These are phyloP conservation scores for Lichtheimia corymbifera DNA, from an alignment of 371 early-diverging fungal genomes.

Conservation along the genomic window DNA sequence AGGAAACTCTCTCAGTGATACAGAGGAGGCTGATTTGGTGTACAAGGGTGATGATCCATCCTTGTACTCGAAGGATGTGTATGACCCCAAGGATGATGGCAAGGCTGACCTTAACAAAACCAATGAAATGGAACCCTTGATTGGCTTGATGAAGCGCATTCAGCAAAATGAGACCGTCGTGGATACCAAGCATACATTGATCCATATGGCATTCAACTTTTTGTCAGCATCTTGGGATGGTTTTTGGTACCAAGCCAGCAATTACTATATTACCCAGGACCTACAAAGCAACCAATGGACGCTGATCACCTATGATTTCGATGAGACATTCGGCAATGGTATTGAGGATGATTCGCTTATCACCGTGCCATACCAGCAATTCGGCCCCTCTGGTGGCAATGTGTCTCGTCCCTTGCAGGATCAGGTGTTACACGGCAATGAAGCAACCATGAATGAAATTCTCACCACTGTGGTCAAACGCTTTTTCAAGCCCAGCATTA, in stretches of 20 bases:
- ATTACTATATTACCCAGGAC: constrained; percentile 57
- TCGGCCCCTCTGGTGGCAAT: constrained; percentile 32
- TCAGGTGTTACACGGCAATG: constrained; percentile 38
- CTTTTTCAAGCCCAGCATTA: constrained; percentile 56
- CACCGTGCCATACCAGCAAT: constrained; percentile 39
- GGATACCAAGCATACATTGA: constrained; percentile 35
- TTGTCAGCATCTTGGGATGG: constrained; percentile 51
- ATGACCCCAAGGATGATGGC: constrained; percentile 33
- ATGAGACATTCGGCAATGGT: constrained; percentile 53
- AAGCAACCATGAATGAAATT: constrained; percentile 40
- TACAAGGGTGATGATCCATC: constrained; percentile 36
- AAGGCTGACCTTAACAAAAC: constrained; percentile 17
- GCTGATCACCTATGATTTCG: constrained; percentile 58
- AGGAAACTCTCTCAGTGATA: constrained; percentile 26
- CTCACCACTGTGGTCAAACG: constrained; percentile 53
- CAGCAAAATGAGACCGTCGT: constrained; percentile 10
- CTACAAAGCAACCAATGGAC: constrained; percentile 48
- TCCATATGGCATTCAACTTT: constrained; percentile 50
- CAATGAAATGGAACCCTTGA: constrained; percentile 16
- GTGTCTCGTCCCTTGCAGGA: constrained; percentile 38
- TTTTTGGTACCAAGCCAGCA: constrained; percentile 52
- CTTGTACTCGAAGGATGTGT: constrained; percentile 27
- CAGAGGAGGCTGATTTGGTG: constrained; percentile 26
- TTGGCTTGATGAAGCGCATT: constrained; percentile 18
- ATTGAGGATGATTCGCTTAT: background rate